Evolutionary conservation across 169 alveolate species (phyloP).

Genomic region (Eimeria brunetti): DNA sequence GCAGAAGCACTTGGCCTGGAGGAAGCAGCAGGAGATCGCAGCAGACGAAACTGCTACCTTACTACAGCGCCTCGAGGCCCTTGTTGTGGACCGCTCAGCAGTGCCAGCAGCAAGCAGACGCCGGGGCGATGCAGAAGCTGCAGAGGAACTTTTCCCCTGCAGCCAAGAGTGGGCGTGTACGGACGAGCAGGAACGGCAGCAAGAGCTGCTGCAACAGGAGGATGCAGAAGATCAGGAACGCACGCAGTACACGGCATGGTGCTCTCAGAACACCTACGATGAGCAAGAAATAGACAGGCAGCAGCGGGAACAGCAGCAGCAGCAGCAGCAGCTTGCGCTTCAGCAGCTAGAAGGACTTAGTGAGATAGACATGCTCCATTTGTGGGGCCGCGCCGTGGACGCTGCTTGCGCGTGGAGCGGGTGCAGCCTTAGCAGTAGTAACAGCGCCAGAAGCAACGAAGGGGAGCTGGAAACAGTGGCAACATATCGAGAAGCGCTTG

Average conservation of each 20-base stretch:
- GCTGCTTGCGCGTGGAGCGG: slow-evolving; percentile 59
- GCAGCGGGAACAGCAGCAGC: not conserved
- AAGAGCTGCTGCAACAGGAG: slow-evolving; percentile 4
- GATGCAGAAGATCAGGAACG: not conserved
- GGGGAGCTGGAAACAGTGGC: slow-evolving; percentile 13
- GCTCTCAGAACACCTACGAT: not conserved
- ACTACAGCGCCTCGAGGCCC: slow-evolving; percentile 66
- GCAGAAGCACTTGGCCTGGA: slow-evolving; percentile 57
- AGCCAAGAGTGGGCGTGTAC: slow-evolving; percentile 14
- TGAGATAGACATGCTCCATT: slow-evolving; percentile 47
- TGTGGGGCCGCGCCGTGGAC: slow-evolving; percentile 65
- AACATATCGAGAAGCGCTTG: slow-evolving; percentile 53
- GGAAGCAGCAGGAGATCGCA: slow-evolving; percentile 41
- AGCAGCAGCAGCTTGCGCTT: slow-evolving; percentile 39
- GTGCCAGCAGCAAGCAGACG: slow-evolving; percentile 2
- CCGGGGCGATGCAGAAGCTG: slow-evolving; percentile 35
- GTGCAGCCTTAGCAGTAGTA: slow-evolving; percentile 36
- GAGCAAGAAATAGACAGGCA: not conserved
- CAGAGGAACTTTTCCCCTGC: slow-evolving; percentile 58
- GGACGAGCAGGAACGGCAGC: slow-evolving; percentile 20
- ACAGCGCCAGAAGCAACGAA: not conserved
- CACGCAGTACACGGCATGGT: slow-evolving; percentile 78
- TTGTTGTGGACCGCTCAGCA: slow-evolving; percentile 53
- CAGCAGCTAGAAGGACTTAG: slow-evolving; percentile 56
- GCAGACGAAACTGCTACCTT: slow-evolving; percentile 63